These are phyloP conservation scores for Medicago arabica DNA, from an alignment of 306 rosid genomes.

Conservation along the genomic window DNA sequence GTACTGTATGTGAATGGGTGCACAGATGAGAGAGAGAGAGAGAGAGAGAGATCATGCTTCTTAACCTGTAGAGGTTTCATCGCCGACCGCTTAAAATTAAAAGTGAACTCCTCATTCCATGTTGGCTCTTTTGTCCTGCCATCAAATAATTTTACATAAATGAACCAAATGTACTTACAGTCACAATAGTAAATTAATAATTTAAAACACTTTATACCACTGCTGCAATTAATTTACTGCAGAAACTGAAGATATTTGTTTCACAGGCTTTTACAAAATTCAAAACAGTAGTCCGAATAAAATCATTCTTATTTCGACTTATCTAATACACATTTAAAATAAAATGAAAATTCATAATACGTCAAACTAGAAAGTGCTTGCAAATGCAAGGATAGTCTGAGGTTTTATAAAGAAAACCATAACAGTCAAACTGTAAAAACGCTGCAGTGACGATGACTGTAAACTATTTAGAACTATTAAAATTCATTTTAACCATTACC, in stretches of 20 bases:
- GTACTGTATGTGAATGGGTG: background rate
- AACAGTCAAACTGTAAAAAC: background rate
- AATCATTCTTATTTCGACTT: constrained; percentile 21
- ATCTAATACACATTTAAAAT: constrained; percentile 24
- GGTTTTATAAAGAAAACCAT: constrained; percentile 21
- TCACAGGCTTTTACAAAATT: constrained; percentile 5
- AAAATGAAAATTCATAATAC: constrained; percentile 15
- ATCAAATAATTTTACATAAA: constrained; percentile 40
- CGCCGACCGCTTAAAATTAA: constrained; percentile 71
- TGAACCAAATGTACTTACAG: constrained; percentile 20
- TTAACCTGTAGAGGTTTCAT: constrained; percentile 75
- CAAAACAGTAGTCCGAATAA: constrained; percentile 5
- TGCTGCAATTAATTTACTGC: constrained; percentile 25
- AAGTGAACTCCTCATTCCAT: constrained; percentile 87
- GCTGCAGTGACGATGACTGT: constrained; percentile 2
- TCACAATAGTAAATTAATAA: constrained; percentile 16
- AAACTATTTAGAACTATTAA: constrained; percentile 27
- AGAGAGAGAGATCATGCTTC: constrained; percentile 43
- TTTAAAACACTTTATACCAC: constrained; percentile 28
- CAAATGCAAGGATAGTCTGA: constrained; percentile 15
- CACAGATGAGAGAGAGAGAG: constrained; percentile 15
- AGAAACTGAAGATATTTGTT: constrained; percentile 20
- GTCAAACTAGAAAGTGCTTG: constrained; percentile 11
- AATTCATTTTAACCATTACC: constrained; percentile 26
- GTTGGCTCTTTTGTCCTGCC: constrained; percentile 82